phyloP scores from a whole-genome alignment of 1,284 basidiomycete species.

The Cutaneotrichosporon sp. region DNA sequence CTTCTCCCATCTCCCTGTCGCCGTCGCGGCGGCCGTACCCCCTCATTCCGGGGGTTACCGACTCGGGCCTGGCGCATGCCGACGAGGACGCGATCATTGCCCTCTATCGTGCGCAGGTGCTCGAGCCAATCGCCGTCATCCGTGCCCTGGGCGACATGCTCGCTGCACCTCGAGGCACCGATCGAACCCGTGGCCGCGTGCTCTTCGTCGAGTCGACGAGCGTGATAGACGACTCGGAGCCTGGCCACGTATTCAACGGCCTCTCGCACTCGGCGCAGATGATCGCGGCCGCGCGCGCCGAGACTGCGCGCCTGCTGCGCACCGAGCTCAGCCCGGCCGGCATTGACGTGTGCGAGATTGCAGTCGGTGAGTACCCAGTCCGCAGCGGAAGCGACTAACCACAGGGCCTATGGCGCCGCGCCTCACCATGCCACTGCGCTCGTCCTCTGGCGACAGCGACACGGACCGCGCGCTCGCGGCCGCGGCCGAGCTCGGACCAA shows the following conservation, averaged over 20 bases:
- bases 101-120: conserved; percentile 38
- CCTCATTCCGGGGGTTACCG: conserved; percentile 17
- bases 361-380: conserved; percentile 37
- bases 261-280: conserved; percentile 27
- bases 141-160: conserved; percentile 42
- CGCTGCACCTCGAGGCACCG: conserved; percentile 14
- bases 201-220: conserved; percentile 45
- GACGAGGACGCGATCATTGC: conserved; percentile 39
- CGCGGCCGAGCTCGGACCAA: background rate
- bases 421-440: conserved; percentile 24
- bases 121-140: conserved; percentile 43
- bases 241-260: background rate
- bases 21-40: conserved; percentile 3
- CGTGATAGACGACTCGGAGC: conserved; percentile 23
- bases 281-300: conserved; percentile 33
- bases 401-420: conserved; percentile 34
- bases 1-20: conserved; percentile 4
- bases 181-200: conserved; percentile 30
- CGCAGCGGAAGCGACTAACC: conserved; percentile 3
- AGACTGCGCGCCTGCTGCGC: conserved; percentile 34
- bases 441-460: conserved; percentile 33
- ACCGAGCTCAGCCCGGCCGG: conserved; percentile 33
- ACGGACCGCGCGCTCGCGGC: conserved; percentile 19
- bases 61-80: conserved; percentile 26
- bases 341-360: conserved; percentile 46